Percentiles rank a stretch among this genome's conserved stretches.
phyloP scores from a whole-genome alignment of 2,329 filamentous ascomycete genomes.

The Colletotrichum theobromicola region DNA sequence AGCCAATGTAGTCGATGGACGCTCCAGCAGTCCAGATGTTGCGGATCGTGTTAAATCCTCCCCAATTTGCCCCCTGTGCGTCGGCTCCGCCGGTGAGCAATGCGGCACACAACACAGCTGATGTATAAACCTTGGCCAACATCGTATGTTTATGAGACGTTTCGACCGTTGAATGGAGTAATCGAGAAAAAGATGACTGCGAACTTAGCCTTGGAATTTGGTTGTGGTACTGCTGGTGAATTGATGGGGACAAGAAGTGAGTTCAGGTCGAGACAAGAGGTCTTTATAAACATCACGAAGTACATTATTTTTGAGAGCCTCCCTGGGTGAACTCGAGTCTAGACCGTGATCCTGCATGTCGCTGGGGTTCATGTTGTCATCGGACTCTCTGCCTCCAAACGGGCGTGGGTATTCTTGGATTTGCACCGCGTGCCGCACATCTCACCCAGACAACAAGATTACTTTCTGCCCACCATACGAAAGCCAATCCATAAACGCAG shows the following conservation, averaged over 20 bases:
- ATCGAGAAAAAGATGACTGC: neutral
- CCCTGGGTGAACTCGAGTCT: fast-evolving
- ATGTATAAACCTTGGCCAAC: neutral
- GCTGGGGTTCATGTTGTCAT: neutral
- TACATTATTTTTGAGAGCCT: neutral
- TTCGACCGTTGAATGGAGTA: neutral
- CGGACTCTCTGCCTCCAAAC: neutral
- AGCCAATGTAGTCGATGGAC: neutral
- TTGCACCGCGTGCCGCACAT: neutral
- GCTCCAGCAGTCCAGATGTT: neutral
- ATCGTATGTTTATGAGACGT: neutral
- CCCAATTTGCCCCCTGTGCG: neutral
- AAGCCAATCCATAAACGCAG: neutral
- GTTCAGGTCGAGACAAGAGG: neutral
- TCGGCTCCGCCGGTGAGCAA: neutral
- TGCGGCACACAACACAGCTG: neutral
- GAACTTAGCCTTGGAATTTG: neutral
- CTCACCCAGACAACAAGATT: neutral
- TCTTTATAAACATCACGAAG: neutral
- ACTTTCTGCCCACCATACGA: neutral
- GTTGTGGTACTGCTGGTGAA: neutral
- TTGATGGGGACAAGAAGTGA: neutral
- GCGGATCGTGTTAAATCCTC: neutral
- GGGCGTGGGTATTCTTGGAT: neutral
- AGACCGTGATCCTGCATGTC: neutral